phyloP scores from a whole-genome alignment of 2,329 filamentous ascomycete genomes.

The Alternaria arbusti region DNA sequence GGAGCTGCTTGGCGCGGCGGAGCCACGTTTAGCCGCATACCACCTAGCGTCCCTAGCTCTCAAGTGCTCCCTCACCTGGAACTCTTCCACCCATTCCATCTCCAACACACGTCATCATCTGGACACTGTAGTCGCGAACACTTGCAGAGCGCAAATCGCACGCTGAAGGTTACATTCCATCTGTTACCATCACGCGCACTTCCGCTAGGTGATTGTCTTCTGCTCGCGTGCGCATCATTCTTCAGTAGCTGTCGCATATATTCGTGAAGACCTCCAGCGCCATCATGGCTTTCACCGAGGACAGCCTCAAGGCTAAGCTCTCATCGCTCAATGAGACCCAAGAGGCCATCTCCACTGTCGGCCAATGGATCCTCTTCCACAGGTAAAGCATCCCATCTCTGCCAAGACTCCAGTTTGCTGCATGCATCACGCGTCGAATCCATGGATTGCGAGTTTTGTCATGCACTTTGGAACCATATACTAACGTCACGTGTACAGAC shows the following conservation, averaged over 20 bases:
- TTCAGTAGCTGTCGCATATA: conserved; percentile 19
- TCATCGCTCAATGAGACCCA: conserved; percentile 96
- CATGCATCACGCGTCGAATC: not conserved
- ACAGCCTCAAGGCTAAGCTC: conserved; percentile 92
- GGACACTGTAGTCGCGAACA: conserved; percentile 12
- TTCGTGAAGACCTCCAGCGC: conserved; percentile 26
- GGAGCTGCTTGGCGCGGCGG: conserved; percentile 24
- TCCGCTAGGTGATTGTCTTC: conserved; percentile 8
- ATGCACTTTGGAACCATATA: not conserved
- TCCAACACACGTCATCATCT: conserved; percentile 27
- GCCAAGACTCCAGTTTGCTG: not conserved
- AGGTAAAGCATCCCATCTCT: conserved; percentile 63
- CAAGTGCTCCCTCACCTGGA: conserved; percentile 13
- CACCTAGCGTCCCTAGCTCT: conserved; percentile 30
- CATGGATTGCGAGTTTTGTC: not conserved
- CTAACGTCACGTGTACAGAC: conserved; percentile 60
- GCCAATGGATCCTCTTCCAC: conserved; percentile 99
- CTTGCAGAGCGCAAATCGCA: conserved; percentile 13
- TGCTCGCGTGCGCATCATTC: conserved; percentile 30
- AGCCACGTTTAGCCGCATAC: conserved; percentile 28
- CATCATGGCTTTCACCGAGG: conserved; percentile 90
- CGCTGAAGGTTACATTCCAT: conserved; percentile 11
- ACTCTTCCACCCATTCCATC: conserved; percentile 19
- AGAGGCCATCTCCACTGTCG: conserved; percentile 93
- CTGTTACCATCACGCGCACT: not conserved